Evolutionary conservation across 768 basidiomycete genomes (phyloP).

Genomic region (Dictyophora rubrovolvata): DNA sequence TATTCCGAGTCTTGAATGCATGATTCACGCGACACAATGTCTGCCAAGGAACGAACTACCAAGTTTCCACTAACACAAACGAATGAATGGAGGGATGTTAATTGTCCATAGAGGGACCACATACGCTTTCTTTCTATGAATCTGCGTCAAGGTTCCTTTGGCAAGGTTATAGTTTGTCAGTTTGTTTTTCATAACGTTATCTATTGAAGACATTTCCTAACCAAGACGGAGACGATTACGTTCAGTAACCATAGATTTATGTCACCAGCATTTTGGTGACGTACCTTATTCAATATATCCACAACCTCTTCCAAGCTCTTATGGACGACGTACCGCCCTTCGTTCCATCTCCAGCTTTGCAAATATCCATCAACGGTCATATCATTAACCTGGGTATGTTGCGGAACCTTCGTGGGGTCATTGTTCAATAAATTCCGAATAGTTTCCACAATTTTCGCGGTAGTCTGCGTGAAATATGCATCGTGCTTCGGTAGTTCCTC

Average conservation of each 20-base stretch:
- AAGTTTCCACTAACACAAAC: constrained; percentile 67
- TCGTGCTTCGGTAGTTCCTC: constrained; percentile 93
- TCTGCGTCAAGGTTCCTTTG: constrained; percentile 82
- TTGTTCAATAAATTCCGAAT: constrained; percentile 85
- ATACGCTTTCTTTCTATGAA: constrained; percentile 92
- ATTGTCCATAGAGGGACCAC: constrained; percentile 15
- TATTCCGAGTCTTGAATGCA: constrained; percentile 88
- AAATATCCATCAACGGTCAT: constrained; percentile 69
- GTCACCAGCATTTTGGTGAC: constrained; percentile 11
- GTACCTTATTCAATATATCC: constrained; percentile 77
- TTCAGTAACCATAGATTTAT: not conserved
- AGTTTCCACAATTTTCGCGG: constrained; percentile 91
- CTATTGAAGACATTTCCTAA: constrained; percentile 91
- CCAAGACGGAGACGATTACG: constrained; percentile 8
- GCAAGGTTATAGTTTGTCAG: constrained; percentile 86
- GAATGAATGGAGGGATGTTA: constrained; percentile 7
- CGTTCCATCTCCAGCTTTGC: constrained; percentile 91
- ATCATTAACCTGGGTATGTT: constrained; percentile 76
- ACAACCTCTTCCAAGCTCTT: constrained; percentile 75
- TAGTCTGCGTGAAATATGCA: constrained; percentile 69
- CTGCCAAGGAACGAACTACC: constrained; percentile 79
- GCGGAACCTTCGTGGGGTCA: constrained; percentile 62
- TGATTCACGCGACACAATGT: constrained; percentile 73
- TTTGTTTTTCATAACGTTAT: constrained; percentile 89
- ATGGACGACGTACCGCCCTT: constrained; percentile 79